phyloP scores from a whole-genome alignment of 768 basidiomycete genomes.

The Lactifluus hygrophoroides region DNA sequence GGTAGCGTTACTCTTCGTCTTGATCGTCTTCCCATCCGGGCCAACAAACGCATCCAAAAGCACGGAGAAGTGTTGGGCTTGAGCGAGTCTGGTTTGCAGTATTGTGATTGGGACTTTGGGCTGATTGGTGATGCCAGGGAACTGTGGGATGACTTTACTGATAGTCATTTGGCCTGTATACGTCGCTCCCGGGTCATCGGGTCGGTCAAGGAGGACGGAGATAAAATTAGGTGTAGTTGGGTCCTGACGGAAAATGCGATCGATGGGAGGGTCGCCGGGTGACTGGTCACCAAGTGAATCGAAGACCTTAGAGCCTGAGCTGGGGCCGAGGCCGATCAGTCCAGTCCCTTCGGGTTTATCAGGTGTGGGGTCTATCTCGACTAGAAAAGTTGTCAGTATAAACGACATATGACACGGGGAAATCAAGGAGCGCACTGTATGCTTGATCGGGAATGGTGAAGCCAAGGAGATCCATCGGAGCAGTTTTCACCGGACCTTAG shows the following conservation, averaged over 20 bases:
- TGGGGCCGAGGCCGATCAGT: constrained; percentile 53
- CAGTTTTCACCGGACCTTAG: constrained; percentile 37
- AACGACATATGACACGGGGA: background rate
- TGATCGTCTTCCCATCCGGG: constrained; percentile 49
- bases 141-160: constrained; percentile 46
- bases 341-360: constrained; percentile 30
- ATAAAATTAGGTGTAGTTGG: constrained; percentile 48
- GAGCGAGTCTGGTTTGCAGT: constrained; percentile 35
- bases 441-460: constrained; percentile 39
- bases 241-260: constrained; percentile 56
- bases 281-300: constrained; percentile 25
- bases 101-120: constrained; percentile 42
- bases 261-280: constrained; percentile 46
- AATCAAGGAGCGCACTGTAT: constrained; percentile 31
- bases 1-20: constrained; percentile 35
- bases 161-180: constrained; percentile 56
- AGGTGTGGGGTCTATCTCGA: constrained; percentile 30
- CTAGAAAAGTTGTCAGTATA: constrained; percentile 24
- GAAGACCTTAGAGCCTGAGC: constrained; percentile 40
- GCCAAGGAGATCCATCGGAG: constrained; percentile 37
- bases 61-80: constrained; percentile 57
- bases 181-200: constrained; percentile 40
- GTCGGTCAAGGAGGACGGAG: constrained; percentile 54
- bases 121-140: constrained; percentile 39
- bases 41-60: constrained; percentile 55